Percentiles rank a stretch among this genome's conserved stretches.
Conservation (phyloP, 441 rosid genomes). For the Geranium incanum region DNA sequence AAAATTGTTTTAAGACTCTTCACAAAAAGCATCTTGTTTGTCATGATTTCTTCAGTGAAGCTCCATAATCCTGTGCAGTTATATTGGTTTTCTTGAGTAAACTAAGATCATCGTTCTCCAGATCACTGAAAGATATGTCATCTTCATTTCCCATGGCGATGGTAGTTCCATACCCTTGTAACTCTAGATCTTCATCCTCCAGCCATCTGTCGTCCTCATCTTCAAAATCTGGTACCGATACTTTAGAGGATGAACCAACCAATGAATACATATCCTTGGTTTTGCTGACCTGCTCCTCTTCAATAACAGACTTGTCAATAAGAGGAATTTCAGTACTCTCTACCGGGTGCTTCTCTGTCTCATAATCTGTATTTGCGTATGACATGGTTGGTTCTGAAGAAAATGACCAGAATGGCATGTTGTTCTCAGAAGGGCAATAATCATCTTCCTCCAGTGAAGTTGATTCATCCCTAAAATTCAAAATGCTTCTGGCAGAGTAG, state of each 20-base stretch:
- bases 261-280: constrained; percentile 26
- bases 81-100: background rate
- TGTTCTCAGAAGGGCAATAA: constrained; percentile 34
- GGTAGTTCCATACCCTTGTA: constrained; percentile 14
- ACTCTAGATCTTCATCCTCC: constrained; percentile 14
- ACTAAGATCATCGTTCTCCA: background rate
- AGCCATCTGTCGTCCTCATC: constrained; percentile 37
- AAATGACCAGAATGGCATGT: constrained; percentile 37
- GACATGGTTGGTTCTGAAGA: constrained; percentile 34
- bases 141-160: constrained; percentile 14
- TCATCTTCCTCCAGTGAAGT: constrained; percentile 27
- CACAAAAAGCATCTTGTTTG: background rate
- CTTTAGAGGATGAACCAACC: constrained; percentile 29
- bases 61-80: background rate
- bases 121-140: background rate
- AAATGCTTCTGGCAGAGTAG: constrained; percentile 31
- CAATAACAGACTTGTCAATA: constrained; percentile 41
- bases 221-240: constrained; percentile 29
- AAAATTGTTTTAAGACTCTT: background rate
- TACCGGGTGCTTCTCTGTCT: constrained; percentile 29
- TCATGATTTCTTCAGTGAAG: background rate
- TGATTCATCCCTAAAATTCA: constrained; percentile 22
- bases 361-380: constrained; percentile 25
- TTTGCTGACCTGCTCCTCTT: constrained; percentile 34
- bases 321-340: constrained; percentile 34